Evolutionary conservation across 257 asterid genomes (phyloP), one percentile per base, ranked within the genome.

Genomic region (Jasminum sambac): DNA sequence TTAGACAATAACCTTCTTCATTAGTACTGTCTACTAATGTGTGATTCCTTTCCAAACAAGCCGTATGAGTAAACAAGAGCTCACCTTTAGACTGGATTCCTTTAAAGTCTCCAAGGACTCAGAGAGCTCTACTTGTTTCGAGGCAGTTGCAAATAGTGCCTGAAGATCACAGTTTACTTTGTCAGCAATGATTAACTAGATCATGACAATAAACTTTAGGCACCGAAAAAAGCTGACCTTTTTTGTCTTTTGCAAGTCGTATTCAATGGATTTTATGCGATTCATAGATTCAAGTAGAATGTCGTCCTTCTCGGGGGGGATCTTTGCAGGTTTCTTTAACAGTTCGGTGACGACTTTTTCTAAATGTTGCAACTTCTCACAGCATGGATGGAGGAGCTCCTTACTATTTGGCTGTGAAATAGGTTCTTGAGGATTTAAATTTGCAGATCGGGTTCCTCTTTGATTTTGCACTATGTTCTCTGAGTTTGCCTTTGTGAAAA

Each of bases 121-220:
- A 13, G 97, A 89, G 24, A 95, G 95, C 81, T 95, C 98, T 63
- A 80, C 88, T 81, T 95, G 99, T 74, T 83, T 89, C 58, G 96
- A 89, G 64, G 98, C 87, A 44, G 98, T 89, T 41, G 95, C 96
- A 52, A 88, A 77, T 71, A 95, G 79, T 46, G 95, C 95, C 99
- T 95, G 72, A 48, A 52, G 39, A 76, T 12, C 9, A 48, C 43
- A 63, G 50, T 40, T 52, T 30, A 68, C 48, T 48, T 67, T 48
- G 42, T 46, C 39, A 34, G 66, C 71, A 78, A 58, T 30, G 69
- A 63, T 36, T 7, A 63, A 63, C 38, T 61, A 46, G 30, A 69
- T 68, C 65, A 63, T 46, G 55, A 68, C 40, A 10, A 52, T 19
- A 64, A 50, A 38, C n/a, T 68, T 69, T 55, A 60, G 11, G 55